Base-by-base conservation (phyloP, 257 asterid genomes). In the Solanum microdontum region DNA sequence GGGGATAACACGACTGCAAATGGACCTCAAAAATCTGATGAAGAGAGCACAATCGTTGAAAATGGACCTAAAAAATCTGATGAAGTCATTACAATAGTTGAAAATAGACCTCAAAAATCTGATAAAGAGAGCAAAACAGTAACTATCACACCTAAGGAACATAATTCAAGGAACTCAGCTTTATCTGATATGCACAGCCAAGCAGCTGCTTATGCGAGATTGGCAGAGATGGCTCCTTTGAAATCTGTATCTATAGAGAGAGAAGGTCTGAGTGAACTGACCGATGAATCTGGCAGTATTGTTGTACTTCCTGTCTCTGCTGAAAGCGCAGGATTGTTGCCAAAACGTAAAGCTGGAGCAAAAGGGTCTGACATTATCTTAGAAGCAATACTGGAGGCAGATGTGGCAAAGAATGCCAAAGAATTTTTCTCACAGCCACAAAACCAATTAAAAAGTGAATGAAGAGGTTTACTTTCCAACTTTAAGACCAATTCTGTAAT, bases 271-370 rank as follows among this genome's bases (percentile, higher is more conserved):
- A 92, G 74, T 84, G 98, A 95, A 92, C 89, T 97, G 83, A 92
- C 91, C 33, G 96, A 97, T 88, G 98, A 93, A 75, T 97, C 97
- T 88, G 98, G 98, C 48, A 93, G 91, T 88, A 91, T 95, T 88
- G 77, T 90, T 58, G 92, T 97, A 90, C 94, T 94, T 80, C 99
- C 98, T 86, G 94, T 95, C 90, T 97, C 99, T 88, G 99, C 99
- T 82, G 95, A 97, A 91, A 92, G 91, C 85, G 95, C 98, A 1
- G 94, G 95, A 88, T 74, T 97, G 89, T 90, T 97, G 94, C 96
- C 99, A 75, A 72, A 76, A 72, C 91, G 89, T 55, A 93, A 87
- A 94, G 98, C 89, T 87, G 94, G 90, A 36, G 72, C 90, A 28
- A 89, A 73, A 89, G 99, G 99, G 86, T 94, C 97, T 8, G 98